Conservation (phyloP, 1,284 basidiomycete species). For the Fomes fomentarius region DNA sequence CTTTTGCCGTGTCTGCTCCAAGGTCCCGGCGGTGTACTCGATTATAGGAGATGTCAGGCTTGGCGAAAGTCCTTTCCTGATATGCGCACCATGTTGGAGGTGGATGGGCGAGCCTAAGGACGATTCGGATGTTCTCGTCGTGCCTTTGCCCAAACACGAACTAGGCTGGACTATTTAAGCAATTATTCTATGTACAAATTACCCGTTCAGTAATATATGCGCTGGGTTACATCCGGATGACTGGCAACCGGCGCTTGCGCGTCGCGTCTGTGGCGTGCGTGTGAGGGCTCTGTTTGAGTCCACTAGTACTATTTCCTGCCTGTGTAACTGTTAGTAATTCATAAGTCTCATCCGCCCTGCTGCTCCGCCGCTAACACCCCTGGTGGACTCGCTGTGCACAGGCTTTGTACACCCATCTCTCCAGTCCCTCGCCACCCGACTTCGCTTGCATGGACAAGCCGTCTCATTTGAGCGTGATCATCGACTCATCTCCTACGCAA, state of each 20-base stretch:
- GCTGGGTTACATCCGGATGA: neutral
- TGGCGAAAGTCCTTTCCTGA: constrained; percentile 73
- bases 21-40: constrained; percentile 68
- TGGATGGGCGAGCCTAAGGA: constrained; percentile 59
- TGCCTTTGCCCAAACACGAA: constrained; percentile 53
- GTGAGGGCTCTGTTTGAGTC: no score
- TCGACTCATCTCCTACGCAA: constrained; percentile 83
- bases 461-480: constrained; percentile 78
- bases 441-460: constrained; percentile 47
- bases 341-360: no score
- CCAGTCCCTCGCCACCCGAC: no score
- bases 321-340: no score
- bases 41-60: constrained; percentile 71
- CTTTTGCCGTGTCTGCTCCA: constrained; percentile 67
- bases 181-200: no score
- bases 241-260: neutral
- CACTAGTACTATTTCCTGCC: no score
- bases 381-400: no score
- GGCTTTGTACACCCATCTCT: no score
- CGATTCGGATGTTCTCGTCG: constrained; percentile 45
- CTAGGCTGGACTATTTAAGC: constrained; percentile 31
- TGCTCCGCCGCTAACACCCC: no score
- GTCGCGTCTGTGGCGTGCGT: no score
- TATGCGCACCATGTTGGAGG: constrained; percentile 75
- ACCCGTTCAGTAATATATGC: no score